These are phyloP conservation scores for Saccharomycopsis sp. DNA, from an alignment of 805 yeast species.

Conservation along the genomic window DNA sequence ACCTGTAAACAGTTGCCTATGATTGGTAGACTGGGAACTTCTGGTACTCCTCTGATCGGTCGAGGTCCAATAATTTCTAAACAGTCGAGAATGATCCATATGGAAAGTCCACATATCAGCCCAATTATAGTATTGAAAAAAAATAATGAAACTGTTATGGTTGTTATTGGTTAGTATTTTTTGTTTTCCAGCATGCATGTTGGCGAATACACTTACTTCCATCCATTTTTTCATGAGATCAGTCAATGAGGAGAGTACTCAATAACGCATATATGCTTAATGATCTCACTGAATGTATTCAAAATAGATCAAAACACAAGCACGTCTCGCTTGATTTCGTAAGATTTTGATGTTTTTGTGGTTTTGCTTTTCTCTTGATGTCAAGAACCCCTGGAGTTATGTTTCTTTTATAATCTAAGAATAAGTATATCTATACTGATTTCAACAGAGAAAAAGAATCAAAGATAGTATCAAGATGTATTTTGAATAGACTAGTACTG, in stretches of 20 bases:
- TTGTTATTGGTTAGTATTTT: not conserved
- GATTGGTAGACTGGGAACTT: conserved; percentile 42
- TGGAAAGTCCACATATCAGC: not conserved
- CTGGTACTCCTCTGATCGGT: conserved; percentile 34
- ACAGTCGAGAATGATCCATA: not conserved
- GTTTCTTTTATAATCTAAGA: not conserved
- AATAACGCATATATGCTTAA: not conserved
- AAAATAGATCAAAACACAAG: not conserved
- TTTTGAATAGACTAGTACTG: too few species aligned
- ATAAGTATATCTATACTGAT: too few species aligned
- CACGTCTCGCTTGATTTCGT: not conserved
- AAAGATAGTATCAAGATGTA: too few species aligned
- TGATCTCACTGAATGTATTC: not conserved
- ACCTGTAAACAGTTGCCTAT: conserved; percentile 45
- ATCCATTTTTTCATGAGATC: not conserved
- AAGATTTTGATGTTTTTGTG: not conserved
- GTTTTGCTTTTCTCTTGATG: not conserved
- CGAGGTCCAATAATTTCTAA: conserved; percentile 23
- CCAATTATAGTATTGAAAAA: not conserved
- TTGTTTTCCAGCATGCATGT: not conserved
- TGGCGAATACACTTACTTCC: not conserved
- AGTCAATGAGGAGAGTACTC: not conserved
- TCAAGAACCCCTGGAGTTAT: not conserved
- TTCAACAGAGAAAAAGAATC: too few species aligned
- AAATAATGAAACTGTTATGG: not conserved